Percentiles rank a stretch among this genome's conserved stretches.
phyloP scores from a whole-genome alignment of 768 basidiomycete genomes.

The Suillus paluster region DNA sequence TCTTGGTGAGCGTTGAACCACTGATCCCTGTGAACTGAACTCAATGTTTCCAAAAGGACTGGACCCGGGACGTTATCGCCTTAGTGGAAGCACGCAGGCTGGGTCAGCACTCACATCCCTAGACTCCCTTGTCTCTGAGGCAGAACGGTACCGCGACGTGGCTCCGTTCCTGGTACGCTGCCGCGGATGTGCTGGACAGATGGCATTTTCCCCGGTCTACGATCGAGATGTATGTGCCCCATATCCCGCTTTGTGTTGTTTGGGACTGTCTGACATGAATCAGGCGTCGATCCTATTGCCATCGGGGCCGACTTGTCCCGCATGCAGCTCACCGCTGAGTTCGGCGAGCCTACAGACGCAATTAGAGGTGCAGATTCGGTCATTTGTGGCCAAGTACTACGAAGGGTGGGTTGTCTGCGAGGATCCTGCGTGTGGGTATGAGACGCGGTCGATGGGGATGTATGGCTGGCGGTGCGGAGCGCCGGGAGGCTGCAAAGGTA shows the following conservation, averaged over 20 bases:
- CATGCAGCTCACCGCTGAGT: slow-evolving; percentile 59
- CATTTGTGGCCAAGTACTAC: slow-evolving; percentile 81
- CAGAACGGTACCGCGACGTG: slow-evolving; percentile 82
- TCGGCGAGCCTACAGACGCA: slow-evolving; percentile 76
- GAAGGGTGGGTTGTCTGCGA: slow-evolving; percentile 89
- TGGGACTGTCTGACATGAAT: slow-evolving; percentile 3
- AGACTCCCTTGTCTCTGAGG: slow-evolving; percentile 88
- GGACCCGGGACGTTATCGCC: slow-evolving; percentile 60
- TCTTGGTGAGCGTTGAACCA: slow-evolving; percentile 61
- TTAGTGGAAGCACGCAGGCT: slow-evolving; percentile 54
- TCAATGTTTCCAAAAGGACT: slow-evolving; percentile 46
- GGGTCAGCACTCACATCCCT: slow-evolving; percentile 69
- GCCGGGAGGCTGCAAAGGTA: slow-evolving; percentile 16
- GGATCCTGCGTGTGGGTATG: slow-evolving; percentile 79
- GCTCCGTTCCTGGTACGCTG: slow-evolving; percentile 78
- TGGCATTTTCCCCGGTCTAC: slow-evolving; percentile 61
- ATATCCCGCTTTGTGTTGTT: slow-evolving; percentile 1
- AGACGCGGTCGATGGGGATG: slow-evolving; percentile 94
- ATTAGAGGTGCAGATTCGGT: slow-evolving; percentile 84
- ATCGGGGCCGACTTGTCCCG: slow-evolving; percentile 71
- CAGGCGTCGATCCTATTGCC: slow-evolving; percentile 71
- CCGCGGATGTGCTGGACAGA: slow-evolving; percentile 65
- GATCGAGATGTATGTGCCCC: slow-evolving; percentile 55
- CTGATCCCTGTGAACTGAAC: slow-evolving; percentile 9
- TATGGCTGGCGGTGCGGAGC: slow-evolving; percentile 85